A percentile compares a stretch with the other conserved stretches of the same genome.
These are phyloP conservation scores for Xylariales sp. DNA, from an alignment of 2,329 filamentous ascomycete genomes.

Conservation along the genomic window DNA sequence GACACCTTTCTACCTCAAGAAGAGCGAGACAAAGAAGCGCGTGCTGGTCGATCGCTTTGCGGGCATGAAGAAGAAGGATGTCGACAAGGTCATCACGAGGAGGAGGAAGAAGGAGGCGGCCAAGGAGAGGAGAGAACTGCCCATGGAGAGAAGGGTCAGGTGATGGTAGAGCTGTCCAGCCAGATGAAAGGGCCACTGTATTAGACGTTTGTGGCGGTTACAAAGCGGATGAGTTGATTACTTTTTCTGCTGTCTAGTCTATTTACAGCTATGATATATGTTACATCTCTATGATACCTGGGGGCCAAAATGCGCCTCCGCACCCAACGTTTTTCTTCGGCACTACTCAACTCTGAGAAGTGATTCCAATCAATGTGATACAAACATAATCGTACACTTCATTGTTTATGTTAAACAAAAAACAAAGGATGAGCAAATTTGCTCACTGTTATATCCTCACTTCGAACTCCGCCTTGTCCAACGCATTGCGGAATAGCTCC, in stretches of 20 bases:
- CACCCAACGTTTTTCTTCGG: too few relatives aligned
- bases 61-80: slow-evolving; percentile 78
- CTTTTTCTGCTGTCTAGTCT: slow-evolving; percentile 1
- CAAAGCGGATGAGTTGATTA: too few relatives aligned
- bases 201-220: too few relatives aligned
- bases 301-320: too few relatives aligned
- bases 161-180: too few relatives aligned
- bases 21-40: slow-evolving; percentile 84
- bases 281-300: slow-evolving; percentile 7
- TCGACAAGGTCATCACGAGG: slow-evolving; percentile 79
- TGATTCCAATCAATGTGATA: background rate
- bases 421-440: too few relatives aligned
- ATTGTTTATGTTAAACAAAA: slow-evolving; percentile 4
- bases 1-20: slow-evolving; percentile 90
- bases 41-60: slow-evolving; percentile 75
- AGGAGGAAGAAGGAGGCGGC: slow-evolving; percentile 83
- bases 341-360: too few relatives aligned
- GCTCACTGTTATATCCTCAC: slow-evolving; percentile 10
- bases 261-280: background rate
- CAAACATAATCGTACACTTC: background rate
- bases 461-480: slow-evolving; percentile 29
- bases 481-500: slow-evolving; percentile 66
- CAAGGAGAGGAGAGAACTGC: slow-evolving; percentile 79
- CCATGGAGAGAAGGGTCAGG: slow-evolving; percentile 42
- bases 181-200: too few relatives aligned